Evolutionary conservation across 2,329 filamentous ascomycete species (phyloP).

Genomic region (Pestalotiopsis sp.): DNA sequence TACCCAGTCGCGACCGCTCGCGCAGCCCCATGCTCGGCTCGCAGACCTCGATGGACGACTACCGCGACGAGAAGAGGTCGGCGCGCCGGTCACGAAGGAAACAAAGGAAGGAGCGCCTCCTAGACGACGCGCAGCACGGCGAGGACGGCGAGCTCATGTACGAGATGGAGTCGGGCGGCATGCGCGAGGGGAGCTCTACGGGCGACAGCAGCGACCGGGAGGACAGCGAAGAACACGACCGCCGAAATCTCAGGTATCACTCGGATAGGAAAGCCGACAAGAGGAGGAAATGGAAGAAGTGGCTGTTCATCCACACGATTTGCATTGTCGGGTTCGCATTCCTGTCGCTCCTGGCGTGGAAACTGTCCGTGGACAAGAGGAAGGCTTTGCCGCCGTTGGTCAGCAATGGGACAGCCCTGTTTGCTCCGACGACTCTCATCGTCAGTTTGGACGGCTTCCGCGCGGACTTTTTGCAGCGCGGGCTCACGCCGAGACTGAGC

Average conservation of each 20-base stretch:
- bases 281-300: constrained; percentile 55
- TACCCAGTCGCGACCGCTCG: constrained; percentile 35
- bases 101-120: constrained; percentile 55
- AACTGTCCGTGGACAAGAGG: constrained; percentile 53
- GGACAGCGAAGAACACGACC: constrained; percentile 60
- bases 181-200: constrained; percentile 67
- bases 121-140: constrained; percentile 58
- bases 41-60: constrained; percentile 50
- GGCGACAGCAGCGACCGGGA: constrained; percentile 65
- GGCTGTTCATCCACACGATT: constrained; percentile 54
- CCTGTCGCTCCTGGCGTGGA: constrained; percentile 60
- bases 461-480: constrained; percentile 85
- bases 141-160: constrained; percentile 81
- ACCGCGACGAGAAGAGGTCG: constrained; percentile 52
- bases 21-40: constrained; percentile 23
- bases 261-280: constrained; percentile 51
- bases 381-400: constrained; percentile 39
- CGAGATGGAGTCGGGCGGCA: constrained; percentile 73
- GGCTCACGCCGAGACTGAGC: constrained; percentile 80
- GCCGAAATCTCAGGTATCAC: constrained; percentile 52
- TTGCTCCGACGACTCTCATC: constrained; percentile 88
- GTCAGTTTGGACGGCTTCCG: constrained; percentile 96
- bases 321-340: constrained; percentile 58
- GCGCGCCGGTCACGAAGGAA: constrained; percentile 52
- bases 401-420: constrained; percentile 86